phyloP scores from a whole-genome alignment of 768 basidiomycete genomes.

The Plicaturopsis crispa region DNA sequence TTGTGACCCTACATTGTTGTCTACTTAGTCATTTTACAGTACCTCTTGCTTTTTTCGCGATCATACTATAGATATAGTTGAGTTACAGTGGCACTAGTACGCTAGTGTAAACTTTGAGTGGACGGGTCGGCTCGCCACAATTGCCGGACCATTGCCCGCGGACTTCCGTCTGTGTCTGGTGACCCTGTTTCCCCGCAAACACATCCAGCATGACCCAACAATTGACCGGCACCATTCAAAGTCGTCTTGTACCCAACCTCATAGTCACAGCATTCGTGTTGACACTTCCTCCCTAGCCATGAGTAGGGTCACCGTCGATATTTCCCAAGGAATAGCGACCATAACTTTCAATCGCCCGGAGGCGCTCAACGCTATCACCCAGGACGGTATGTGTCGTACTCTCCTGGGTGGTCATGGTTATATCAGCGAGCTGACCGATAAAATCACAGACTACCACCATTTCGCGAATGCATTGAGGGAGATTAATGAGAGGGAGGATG shows the following conservation, averaged over 20 bases:
- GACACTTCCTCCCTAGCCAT: constrained; percentile 19
- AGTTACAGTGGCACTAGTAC: no score
- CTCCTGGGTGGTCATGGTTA: background rate
- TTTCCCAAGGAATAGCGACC: constrained; percentile 56
- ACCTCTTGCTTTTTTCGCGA: no score
- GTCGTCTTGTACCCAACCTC: background rate
- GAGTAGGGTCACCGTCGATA: constrained; percentile 38
- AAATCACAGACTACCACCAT: constrained; percentile 46
- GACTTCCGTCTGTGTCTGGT: no score
- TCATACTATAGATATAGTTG: no score
- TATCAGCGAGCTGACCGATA: no score
- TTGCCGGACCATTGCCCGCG: no score
- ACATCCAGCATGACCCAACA: background rate
- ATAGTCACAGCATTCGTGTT: no score
- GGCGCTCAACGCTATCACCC: constrained; percentile 52
- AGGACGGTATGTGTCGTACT: constrained; percentile 28
- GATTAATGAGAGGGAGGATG: constrained; percentile 53
- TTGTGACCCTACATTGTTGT: no score
- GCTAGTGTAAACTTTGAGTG: no score
- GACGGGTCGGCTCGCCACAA: no score
- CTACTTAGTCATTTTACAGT: no score
- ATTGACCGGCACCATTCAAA: background rate
- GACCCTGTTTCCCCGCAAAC: no score
- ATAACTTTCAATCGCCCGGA: constrained; percentile 59
- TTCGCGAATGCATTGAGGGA: constrained; percentile 51